Percentiles rank a stretch among this genome's conserved stretches.
These are phyloP conservation scores for Hyaloperonospora arabidopsidis DNA, from an alignment of 352 stramenopile genomes.

Conservation along the genomic window DNA sequence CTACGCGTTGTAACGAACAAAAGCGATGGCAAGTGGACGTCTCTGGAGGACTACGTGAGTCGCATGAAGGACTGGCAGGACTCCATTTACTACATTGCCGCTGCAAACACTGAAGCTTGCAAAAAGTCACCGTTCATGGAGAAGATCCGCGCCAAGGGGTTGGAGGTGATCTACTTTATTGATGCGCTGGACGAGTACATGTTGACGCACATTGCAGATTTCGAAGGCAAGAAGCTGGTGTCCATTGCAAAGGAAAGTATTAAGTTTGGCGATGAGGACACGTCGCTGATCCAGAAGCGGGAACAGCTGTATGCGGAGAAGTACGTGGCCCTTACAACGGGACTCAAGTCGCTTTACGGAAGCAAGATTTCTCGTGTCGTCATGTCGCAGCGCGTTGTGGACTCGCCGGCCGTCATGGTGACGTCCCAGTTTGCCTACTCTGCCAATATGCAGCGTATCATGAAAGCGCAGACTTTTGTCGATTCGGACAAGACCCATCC, in stretches of 20 bases:
- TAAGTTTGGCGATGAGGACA: slow-evolving; percentile 98
- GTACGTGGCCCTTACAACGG: slow-evolving; percentile 94
- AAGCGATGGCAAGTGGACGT: slow-evolving; percentile 88
- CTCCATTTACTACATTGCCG: slow-evolving; percentile 98
- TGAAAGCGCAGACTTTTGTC: slow-evolving; percentile 96
- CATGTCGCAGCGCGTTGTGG: slow-evolving; percentile 91
- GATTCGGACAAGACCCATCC: slow-evolving; percentile 46
- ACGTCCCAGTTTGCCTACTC: slow-evolving; percentile 95
- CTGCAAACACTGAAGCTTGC: slow-evolving; percentile 88
- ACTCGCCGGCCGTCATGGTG: slow-evolving; percentile 93
- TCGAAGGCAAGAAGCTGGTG: slow-evolving; percentile 93
- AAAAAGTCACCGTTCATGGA: slow-evolving; percentile 96
- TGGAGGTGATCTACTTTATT: slow-evolving; percentile 98
- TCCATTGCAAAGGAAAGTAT: slow-evolving; percentile 97
- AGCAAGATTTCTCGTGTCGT: slow-evolving; percentile 92
- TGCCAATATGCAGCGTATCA: slow-evolving; percentile 99
- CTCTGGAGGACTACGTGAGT: slow-evolving; percentile 93
- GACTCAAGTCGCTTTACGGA: slow-evolving; percentile 93
- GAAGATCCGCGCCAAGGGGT: slow-evolving; percentile 92
- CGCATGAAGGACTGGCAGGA: slow-evolving; percentile 99
- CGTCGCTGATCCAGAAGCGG: slow-evolving; percentile 90
- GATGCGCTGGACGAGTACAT: slow-evolving; percentile 99
- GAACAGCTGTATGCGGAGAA: slow-evolving; percentile 95
- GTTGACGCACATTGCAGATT: slow-evolving; percentile 90
- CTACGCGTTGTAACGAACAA: slow-evolving; percentile 95